Base-by-base conservation (phyloP, 2,329 filamentous ascomycete species). In the Arthroderma sp. region DNA sequence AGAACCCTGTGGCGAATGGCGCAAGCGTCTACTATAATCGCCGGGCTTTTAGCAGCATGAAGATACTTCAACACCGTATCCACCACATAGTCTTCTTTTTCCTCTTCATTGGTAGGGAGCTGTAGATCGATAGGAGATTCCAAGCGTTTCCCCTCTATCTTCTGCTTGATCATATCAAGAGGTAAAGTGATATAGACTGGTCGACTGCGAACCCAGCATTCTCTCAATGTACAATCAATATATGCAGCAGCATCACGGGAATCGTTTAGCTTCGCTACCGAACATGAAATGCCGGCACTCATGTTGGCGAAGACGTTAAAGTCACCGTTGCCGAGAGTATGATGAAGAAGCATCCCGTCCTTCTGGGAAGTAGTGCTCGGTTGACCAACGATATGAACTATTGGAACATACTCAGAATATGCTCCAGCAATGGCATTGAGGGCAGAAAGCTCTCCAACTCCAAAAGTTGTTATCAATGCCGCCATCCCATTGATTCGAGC, bases 1-100 rank as follows among this genome's bases (percentile, higher is more conserved):
- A 89, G 70, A 19, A 87, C 85, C 52, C 83, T 78, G 66, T 91
- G 86, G 28, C 88, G 82, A 60, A 89, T 82, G 17, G 87, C 86
- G 66, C 88, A 91, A 37, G 86, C 87, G 70, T 94, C 89, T 2
- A 93, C 82, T 1, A 94, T 76, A 47, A 94, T 80, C 49, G 91
- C 74, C 7, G 89, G 88, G 57, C 81, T 81, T 69, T 86, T 83
- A 11, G 88, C 87, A 1, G 77, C 79, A 55, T 84, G 79, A 21
- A 94, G 79, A 63, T 83, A 85, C 68, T 82, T 83, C 54, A 89
- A 74, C 11, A 93, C 79, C 13, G 88, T 81, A 38, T 87, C 81
- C 13, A 93, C 85, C 13, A 90, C 86, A 61, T 89, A 88, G 62
- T 87, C 78, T 70, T 91, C 88, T 58, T 80, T 81, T 59, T 83